phyloP scores from a whole-genome alignment of 1,284 basidiomycete genomes.

The Ceratobasidium sp. region DNA sequence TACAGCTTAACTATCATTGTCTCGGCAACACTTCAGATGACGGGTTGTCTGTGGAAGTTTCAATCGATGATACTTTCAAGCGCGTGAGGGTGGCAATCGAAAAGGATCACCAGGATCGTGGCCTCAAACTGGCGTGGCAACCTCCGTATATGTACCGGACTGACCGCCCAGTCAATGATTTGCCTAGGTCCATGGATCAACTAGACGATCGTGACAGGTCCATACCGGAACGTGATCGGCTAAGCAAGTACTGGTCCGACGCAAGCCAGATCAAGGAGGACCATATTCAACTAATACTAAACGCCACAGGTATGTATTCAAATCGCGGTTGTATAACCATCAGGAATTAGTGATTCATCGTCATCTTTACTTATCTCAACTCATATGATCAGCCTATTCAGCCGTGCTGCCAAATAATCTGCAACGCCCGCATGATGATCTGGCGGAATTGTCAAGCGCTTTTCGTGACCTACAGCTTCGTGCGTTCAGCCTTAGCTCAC shows the following conservation, averaged over 20 bases:
- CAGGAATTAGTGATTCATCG: background rate
- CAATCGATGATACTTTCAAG: background rate
- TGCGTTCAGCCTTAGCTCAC: background rate
- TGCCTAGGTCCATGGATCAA: background rate
- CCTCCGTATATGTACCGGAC: background rate
- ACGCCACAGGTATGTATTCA: background rate
- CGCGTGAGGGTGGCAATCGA: background rate
- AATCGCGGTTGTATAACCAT: background rate
- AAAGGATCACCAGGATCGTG: background rate
- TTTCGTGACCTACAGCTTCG: background rate
- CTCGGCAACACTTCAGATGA: background rate
- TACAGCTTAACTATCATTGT: background rate
- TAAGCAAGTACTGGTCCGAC: background rate
- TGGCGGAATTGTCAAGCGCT: background rate
- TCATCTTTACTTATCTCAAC: background rate
- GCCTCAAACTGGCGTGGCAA: background rate
- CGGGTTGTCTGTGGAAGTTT: background rate
- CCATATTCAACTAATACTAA: background rate
- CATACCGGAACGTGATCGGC: background rate
- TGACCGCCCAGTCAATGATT: background rate
- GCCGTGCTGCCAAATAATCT: background rate
- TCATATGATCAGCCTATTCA: background rate
- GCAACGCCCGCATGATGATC: background rate
- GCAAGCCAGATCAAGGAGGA: background rate
- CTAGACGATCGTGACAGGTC: background rate